phyloP scores from a whole-genome alignment of 2,329 filamentous ascomycete genomes.

The Lasiodiplodia citricola region DNA sequence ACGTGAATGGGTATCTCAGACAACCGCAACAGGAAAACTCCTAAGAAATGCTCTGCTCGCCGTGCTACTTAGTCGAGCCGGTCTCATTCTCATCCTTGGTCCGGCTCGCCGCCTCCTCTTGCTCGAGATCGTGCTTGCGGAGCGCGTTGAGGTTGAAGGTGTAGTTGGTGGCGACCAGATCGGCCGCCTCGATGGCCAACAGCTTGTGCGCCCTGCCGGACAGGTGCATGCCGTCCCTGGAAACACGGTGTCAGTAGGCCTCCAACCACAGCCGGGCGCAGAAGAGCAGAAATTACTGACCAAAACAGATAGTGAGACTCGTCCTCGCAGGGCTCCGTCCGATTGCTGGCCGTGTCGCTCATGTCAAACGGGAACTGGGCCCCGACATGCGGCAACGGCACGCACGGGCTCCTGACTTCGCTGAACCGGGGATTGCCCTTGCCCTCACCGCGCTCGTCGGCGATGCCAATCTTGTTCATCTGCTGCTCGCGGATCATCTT shows the following conservation, averaged over 20 bases:
- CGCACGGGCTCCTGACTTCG: conserved; percentile 42
- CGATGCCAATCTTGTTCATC: conserved; percentile 38
- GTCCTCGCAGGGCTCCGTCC: conserved; percentile 37
- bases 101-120: not conserved
- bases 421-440: conserved; percentile 41
- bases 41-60: conserved; percentile 21
- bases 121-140: conserved; percentile 29
- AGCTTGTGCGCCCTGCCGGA: conserved; percentile 41
- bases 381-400: conserved; percentile 31
- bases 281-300: conserved; percentile 34
- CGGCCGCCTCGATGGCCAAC: conserved; percentile 43
- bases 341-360: conserved; percentile 20
- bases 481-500: conserved; percentile 42
- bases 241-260: conserved; percentile 22
- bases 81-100: not conserved
- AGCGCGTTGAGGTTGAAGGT: conserved; percentile 37
- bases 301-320: conserved; percentile 43
- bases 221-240: conserved; percentile 44
- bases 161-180: conserved; percentile 39
- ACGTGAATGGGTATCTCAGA: conserved; percentile 27
- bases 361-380: conserved; percentile 25
- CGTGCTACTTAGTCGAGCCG: not conserved
- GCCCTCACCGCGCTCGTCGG: conserved; percentile 40
- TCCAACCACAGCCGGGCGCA: conserved; percentile 8
- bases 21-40: conserved; percentile 21